Base-by-base conservation (phyloP, 768 basidiomycete species). In the Calocera cornea region DNA sequence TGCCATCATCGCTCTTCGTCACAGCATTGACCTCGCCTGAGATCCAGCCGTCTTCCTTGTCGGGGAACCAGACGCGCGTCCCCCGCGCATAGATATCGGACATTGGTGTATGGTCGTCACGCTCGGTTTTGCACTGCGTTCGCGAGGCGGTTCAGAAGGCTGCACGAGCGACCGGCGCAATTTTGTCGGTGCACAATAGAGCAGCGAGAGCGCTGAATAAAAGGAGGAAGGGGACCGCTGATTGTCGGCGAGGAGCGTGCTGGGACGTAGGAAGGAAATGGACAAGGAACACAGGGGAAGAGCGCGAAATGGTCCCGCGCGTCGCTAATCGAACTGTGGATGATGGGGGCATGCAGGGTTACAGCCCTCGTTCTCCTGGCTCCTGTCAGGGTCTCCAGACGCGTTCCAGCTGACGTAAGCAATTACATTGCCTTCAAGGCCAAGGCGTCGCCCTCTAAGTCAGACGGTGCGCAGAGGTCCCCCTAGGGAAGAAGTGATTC, bases 1-100 rank as follows among this genome's bases (percentile, higher is more conserved):
- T 47, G 72, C 81, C 77, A 73, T 92, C 90, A 77, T 85, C 87
- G 70, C 81, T 74, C 75, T 86, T 88, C 68, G 82, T 80, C 69
- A 85, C 85, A 41, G 81, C 80, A 65, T 81, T 80, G 70, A 95
- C 90, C 77, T 92, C 89, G 68, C 88, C 94, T 47, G 91, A 90
- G 72, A 95, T 83, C 94, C 94, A 97, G 69, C 92, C 92, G 71
- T 88, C 86, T 70, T 95, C 93, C 78, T 90, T 93, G 81, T 95
- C 92, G 70, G 92, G 85, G 74, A 95, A 93, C 93, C 77, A 77
- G 64, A 72, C 69, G 16, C 72, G 67, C 29, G 72, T 72, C 34
- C 72, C 72, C 60, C 69, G 70, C 29, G 72, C 38, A 63, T 72
- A 72, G 31, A 67, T 65, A 29, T 68, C 69, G 29, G 69, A 64